Evolutionary conservation across 768 basidiomycete species (phyloP).

Genomic region (Dendrothele bispora): DNA sequence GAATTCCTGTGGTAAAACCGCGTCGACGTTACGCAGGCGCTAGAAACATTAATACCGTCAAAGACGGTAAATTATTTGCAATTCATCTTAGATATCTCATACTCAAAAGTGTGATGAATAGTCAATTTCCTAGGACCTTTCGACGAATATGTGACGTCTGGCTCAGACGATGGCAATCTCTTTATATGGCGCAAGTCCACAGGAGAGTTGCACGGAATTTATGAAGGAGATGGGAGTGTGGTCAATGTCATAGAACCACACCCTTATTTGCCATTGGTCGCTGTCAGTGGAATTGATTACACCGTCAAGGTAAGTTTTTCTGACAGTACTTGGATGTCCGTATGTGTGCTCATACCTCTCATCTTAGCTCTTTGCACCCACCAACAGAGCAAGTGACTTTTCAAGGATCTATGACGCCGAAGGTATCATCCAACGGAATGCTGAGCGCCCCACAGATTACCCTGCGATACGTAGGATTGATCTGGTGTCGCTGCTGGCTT

Average conservation of each 20-base stretch:
- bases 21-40: slow-evolving; percentile 64
- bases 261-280: slow-evolving; percentile 76
- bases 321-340: not conserved
- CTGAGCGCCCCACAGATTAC: slow-evolving; percentile 21
- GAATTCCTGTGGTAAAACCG: slow-evolving; percentile 61
- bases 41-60: slow-evolving; percentile 80
- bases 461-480: slow-evolving; percentile 19
- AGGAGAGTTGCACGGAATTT: slow-evolving; percentile 67
- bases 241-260: slow-evolving; percentile 90
- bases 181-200: slow-evolving; percentile 83
- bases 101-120: slow-evolving; percentile 23
- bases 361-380: slow-evolving; percentile 67
- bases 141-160: slow-evolving; percentile 79
- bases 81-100: not conserved
- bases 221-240: slow-evolving; percentile 79
- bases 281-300: slow-evolving; percentile 83
- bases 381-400: slow-evolving; percentile 43
- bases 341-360: not conserved
- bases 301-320: slow-evolving; percentile 67
- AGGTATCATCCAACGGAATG: slow-evolving; percentile 58
- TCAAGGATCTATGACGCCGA: slow-evolving; percentile 55
- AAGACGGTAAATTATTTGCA: slow-evolving; percentile 78
- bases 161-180: slow-evolving; percentile 85
- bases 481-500: slow-evolving; percentile 24
- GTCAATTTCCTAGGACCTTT: slow-evolving; percentile 83